A percentile compares a stretch with the other conserved stretches of the same genome.
Conservation (phyloP, 352 stramenopile genomes). For the Phytophthora sansomeana region DNA sequence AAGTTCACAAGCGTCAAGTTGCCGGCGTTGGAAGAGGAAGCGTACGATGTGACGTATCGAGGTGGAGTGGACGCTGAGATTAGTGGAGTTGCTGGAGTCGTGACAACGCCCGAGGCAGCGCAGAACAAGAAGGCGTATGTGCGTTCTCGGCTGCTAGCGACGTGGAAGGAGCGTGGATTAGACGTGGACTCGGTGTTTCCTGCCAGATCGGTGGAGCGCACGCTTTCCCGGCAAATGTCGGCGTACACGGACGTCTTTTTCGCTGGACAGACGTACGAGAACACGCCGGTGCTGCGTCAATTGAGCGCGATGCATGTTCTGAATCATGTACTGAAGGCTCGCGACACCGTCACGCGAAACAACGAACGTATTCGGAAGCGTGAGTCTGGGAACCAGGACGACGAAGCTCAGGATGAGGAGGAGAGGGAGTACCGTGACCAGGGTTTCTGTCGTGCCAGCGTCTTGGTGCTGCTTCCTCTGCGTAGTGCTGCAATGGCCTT, state of each 20-base stretch:
- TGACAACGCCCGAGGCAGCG: conserved; percentile 26
- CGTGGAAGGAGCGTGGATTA: conserved; percentile 56
- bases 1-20: conserved; percentile 48
- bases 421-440: conserved; percentile 85
- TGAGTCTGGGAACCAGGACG: conserved; percentile 17
- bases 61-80: conserved; percentile 21
- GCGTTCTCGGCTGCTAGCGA: conserved; percentile 52
- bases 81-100: conserved; percentile 22
- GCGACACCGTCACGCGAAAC: conserved; percentile 74
- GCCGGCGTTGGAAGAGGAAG: conserved; percentile 30
- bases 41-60: conserved; percentile 56
- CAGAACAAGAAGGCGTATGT: conserved; percentile 48
- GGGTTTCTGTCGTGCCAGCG: conserved; percentile 72
- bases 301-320: conserved; percentile 79
- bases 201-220: conserved; percentile 50
- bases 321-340: conserved; percentile 81
- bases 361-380: conserved; percentile 74
- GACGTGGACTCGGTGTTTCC: conserved; percentile 44
- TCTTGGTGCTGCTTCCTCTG: conserved; percentile 76
- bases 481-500: conserved; percentile 71
- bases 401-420: conserved; percentile 32
- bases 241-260: conserved; percentile 78
- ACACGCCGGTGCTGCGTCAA: conserved; percentile 59
- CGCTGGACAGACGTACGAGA: conserved; percentile 69
- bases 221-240: conserved; percentile 60